Evolutionary conservation across 495 filamentous ascomycete species (phyloP).

Genomic region (Tuber melanosporum): DNA sequence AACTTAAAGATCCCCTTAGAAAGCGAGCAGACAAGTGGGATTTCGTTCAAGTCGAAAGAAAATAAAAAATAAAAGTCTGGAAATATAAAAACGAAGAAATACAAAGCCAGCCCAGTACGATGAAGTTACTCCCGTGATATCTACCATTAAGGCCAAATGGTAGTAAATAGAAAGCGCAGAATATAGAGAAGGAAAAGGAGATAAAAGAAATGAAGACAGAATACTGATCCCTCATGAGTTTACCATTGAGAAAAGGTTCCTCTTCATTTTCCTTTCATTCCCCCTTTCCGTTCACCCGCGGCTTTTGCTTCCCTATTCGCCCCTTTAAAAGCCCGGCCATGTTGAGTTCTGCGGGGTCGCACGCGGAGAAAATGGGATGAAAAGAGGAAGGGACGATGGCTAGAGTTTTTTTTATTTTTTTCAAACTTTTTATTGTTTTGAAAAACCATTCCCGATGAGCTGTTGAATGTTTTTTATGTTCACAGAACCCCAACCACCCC

Average conservation of each 20-base stretch:
- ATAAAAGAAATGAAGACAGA: neutral
- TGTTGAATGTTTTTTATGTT: conserved; percentile 1
- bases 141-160: neutral
- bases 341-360: neutral
- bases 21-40: neutral
- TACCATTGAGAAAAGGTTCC: neutral
- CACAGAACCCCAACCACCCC: neutral
- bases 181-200: neutral
- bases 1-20: neutral
- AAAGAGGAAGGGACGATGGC: neutral
- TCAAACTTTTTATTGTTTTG: neutral
- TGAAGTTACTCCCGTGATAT: neutral
- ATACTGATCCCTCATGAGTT: neutral
- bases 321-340: neutral
- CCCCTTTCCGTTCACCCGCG: neutral
- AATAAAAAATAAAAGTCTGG: neutral
- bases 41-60: neutral
- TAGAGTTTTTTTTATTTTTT: neutral
- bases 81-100: neutral
- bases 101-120: neutral
- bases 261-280: neutral
- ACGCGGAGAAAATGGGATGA: neutral
- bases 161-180: neutral
- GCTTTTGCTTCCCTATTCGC: neutral
- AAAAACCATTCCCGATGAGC: neutral